Evolutionary conservation across 371 early-diverging fungal species (phyloP).

Genomic region (Mortierella sp.): DNA sequence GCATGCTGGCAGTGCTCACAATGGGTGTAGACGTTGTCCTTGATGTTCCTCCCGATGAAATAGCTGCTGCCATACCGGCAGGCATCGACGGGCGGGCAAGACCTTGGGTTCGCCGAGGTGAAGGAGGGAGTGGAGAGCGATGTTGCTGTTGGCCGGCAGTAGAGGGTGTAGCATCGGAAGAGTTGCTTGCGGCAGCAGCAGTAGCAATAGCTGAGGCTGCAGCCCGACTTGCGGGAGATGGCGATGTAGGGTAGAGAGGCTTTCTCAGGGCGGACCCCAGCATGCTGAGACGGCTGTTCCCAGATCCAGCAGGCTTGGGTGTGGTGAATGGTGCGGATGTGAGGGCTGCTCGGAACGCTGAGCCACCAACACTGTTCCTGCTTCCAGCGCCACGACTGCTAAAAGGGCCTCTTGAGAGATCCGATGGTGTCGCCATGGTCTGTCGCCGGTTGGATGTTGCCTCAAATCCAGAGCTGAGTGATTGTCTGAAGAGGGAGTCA

Average conservation of each 20-base stretch:
- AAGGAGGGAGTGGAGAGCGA: neutral
- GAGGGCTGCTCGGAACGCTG: slow-evolving; percentile 8
- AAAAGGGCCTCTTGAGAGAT: neutral
- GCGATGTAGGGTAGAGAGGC: slow-evolving; percentile 14
- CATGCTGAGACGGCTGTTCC: slow-evolving; percentile 23
- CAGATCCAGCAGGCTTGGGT: neutral
- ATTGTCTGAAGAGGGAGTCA: slow-evolving; percentile 31
- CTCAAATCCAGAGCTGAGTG: slow-evolving; percentile 40
- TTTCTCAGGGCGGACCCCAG: slow-evolving; percentile 16
- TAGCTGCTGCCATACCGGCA: neutral
- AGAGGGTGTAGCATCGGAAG: neutral
- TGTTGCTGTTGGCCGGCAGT: neutral
- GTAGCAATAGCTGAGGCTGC: slow-evolving; percentile 30
- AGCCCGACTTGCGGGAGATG: slow-evolving; percentile 31
- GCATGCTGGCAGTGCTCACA: neutral
- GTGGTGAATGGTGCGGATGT: slow-evolving; percentile 20
- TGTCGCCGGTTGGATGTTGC: slow-evolving; percentile 40
- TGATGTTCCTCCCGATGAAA: neutral
- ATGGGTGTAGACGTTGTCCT: neutral
- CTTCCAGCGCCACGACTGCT: neutral
- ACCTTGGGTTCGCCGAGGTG: neutral
- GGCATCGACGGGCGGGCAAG: neutral
- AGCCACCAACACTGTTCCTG: slow-evolving; percentile 36
- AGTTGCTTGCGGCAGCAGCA: neutral
- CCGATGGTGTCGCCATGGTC: slow-evolving; percentile 34